Conservation (phyloP, 2,329 filamentous ascomycete genomes). For the Xylariaceae sp. region DNA sequence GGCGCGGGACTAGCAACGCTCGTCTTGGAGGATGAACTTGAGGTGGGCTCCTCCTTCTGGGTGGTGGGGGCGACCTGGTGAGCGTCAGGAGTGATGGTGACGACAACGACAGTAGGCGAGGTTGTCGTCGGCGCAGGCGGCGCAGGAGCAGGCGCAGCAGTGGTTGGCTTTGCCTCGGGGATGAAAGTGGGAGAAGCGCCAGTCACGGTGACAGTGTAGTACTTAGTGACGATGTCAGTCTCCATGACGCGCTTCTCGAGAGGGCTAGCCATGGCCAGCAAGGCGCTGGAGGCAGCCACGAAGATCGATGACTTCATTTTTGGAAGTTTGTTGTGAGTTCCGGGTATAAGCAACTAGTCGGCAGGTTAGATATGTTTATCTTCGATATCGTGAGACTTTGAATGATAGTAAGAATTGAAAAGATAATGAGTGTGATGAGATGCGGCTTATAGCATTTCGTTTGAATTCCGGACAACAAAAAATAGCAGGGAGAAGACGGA, state of each 20-base stretch:
- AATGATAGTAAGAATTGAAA: slow-evolving; percentile 11
- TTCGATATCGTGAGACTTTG: neutral
- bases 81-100: slow-evolving; percentile 15
- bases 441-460: slow-evolving; percentile 6
- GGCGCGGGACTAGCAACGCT: slow-evolving; percentile 7
- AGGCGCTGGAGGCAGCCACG: slow-evolving; percentile 32
- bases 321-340: slow-evolving; percentile 5
- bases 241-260: slow-evolving; percentile 31
- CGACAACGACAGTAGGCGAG: slow-evolving; percentile 11
- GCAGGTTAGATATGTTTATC: too few relatives aligned
- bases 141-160: slow-evolving; percentile 5
- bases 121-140: slow-evolving; percentile 4
- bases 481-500: neutral
- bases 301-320: slow-evolving; percentile 41
- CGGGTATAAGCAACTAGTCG: too few relatives aligned
- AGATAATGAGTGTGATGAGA: slow-evolving; percentile 12
- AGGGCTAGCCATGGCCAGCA: slow-evolving; percentile 32
- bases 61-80: neutral
- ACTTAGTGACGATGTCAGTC: slow-evolving; percentile 31
- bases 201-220: slow-evolving; percentile 35
- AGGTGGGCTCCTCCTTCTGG: slow-evolving; percentile 8
- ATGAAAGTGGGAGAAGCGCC: slow-evolving; percentile 15
- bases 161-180: slow-evolving; percentile 1
- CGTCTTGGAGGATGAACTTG: slow-evolving; percentile 5
- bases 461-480: neutral